These are phyloP conservation scores for Mycosphaerelloides madeirae DNA, from an alignment of 2,329 filamentous ascomycete genomes.

Conservation along the genomic window DNA sequence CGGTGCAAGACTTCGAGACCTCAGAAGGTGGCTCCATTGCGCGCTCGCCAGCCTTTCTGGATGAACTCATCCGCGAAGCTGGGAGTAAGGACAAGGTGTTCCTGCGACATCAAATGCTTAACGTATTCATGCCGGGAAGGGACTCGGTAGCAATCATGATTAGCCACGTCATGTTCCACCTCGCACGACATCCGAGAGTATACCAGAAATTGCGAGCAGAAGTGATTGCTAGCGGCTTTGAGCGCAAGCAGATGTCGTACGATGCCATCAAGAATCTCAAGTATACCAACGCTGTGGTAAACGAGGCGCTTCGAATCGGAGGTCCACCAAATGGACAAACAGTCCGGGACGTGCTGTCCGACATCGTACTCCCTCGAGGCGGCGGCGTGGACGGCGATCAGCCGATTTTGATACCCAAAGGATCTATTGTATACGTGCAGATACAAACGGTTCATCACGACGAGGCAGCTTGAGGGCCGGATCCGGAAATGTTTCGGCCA, in stretches of 20 bases:
- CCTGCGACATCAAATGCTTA: constrained; percentile 2
- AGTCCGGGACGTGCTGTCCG: background rate
- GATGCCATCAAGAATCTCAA: background rate
- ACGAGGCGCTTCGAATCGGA: background rate
- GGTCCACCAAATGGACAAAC: constrained; percentile 2
- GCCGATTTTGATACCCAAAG: constrained; percentile 1
- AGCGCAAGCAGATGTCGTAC: background rate
- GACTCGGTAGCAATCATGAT: constrained; percentile 1
- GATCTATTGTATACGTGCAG: background rate
- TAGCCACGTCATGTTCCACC: constrained; percentile 1
- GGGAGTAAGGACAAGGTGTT: background rate
- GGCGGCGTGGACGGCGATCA: background rate
- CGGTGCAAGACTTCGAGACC: background rate
- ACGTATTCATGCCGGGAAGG: constrained; percentile 2
- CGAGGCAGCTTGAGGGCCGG: background rate
- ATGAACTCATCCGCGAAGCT: constrained; percentile 1
- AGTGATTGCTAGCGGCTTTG: background rate
- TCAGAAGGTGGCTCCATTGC: background rate
- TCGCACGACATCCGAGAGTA: background rate
- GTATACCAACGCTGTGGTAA: constrained; percentile 2
- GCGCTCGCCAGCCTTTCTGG: background rate
- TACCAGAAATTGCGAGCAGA: constrained; percentile 1
- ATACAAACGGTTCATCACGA: constrained; percentile 1
- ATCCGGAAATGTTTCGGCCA: constrained; percentile 1
- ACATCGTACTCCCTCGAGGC: constrained; percentile 1